Base-by-base conservation (phyloP, 2,329 filamentous ascomycete genomes). In the Scytalidium lignicola region DNA sequence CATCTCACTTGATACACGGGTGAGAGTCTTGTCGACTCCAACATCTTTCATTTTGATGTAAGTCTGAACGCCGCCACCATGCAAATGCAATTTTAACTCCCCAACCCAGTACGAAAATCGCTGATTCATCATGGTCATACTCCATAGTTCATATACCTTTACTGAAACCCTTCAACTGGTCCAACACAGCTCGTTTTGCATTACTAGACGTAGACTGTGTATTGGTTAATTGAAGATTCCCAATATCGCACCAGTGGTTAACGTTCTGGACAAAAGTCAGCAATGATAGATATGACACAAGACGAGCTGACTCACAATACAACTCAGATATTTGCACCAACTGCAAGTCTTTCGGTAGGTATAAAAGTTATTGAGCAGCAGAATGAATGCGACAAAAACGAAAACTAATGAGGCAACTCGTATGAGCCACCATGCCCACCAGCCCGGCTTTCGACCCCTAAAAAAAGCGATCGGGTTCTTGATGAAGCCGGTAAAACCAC, bases 361-460 rank as follows among this genome's bases (percentile, higher is more conserved):
- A 70, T 97, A 97, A 66, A 99, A 99, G 71, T 96, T 93, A 65
- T 90, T 83, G 52, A 97, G 68, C 47, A 99, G 74, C 41, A 96
- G 71, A 53, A 96, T 87, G 65, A 97, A 96, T 1, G 86, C 85
- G 39, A 95, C 78, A 29, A 96, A 74, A 28, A 91, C 86, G n/a
- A 83, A 78, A 7, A 96, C 78, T 46, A 99, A 72, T 20, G 86
- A 85, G 0, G 79, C 89, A 1, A 80, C 88, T 17, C 93, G 81
- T 22, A 97, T 77, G 19, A 96, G 69, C 92, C 92, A 97, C 93
- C 93, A 99, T 5, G 74, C 86, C 93, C 93, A 99, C 93, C 93
- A 99, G 7, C 96, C 75, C 19, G 88, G 86, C 66, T 95, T 96
- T 17, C 93, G 80, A 18, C 89, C 90, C 66, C 91, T 92, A 73